Conservation (phyloP, 2,329 filamentous ascomycete genomes). For the Hypoxylon sp. region DNA sequence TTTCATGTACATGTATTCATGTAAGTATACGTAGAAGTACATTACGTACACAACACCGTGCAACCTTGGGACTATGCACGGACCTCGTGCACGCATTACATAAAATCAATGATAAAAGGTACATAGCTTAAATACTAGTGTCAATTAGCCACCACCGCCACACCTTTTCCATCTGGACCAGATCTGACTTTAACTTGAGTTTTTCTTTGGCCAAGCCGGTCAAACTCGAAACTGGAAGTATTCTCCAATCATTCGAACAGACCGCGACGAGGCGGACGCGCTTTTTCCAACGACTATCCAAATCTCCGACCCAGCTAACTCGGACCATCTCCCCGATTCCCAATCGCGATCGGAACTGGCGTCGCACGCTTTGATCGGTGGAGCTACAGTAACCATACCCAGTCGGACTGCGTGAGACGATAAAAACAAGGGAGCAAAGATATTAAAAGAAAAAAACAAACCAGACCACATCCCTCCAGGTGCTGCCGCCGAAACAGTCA, state of each 20-base stretch:
- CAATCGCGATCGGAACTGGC: slow-evolving; percentile 44
- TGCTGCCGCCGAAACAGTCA: slow-evolving; percentile 44
- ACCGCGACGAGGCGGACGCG: slow-evolving; percentile 44
- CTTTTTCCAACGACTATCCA: slow-evolving; percentile 41
- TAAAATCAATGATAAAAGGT: no score
- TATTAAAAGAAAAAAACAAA: slow-evolving; percentile 3
- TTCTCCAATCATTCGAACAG: slow-evolving; percentile 41
- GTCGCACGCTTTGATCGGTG: slow-evolving; percentile 42
- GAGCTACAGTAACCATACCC: slow-evolving; percentile 32
- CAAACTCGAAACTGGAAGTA: slow-evolving; percentile 24
- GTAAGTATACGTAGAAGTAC: no score
- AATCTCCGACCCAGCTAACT: slow-evolving; percentile 41
- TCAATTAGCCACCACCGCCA: slow-evolving; percentile 33
- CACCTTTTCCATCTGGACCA: slow-evolving; percentile 9
- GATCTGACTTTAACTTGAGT: slow-evolving; percentile 4
- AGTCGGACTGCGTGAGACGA: slow-evolving; percentile 4
- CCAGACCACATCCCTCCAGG: neutral
- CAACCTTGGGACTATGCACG: neutral
- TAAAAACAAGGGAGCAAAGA: slow-evolving; percentile 12
- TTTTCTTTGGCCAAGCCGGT: slow-evolving; percentile 31
- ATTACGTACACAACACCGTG: neutral
- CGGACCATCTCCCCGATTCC: slow-evolving; percentile 34
- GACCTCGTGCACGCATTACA: no score
- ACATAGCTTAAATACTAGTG: neutral
- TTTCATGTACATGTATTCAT: no score